Evolutionary conservation across 2,329 filamentous ascomycete species (phyloP), one percentile per base, ranked within the genome.

Genomic region (Aureobasidium sp.): DNA sequence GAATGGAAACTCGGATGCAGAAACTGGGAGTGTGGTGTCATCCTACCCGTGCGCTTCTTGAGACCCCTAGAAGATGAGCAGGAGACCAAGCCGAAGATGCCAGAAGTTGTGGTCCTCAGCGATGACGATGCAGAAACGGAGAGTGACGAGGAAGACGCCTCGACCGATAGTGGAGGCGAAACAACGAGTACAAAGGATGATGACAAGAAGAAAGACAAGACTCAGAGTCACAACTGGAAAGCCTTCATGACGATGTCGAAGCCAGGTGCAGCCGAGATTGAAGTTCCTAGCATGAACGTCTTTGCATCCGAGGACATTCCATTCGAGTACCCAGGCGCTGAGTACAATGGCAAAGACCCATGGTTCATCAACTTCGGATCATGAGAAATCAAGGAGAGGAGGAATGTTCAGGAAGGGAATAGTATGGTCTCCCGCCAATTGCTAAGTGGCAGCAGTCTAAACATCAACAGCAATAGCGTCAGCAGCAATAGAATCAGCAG

Each of bases 1-100:
- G 75, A 83, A 64, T 83, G 85, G 14, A 96, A 91, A 73, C 80
- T 97, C 65, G 91, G 83, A 65, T 91, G 89, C 73, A 86, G 89
- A 61, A 99, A 97, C 73, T 97, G 93, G 92, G 94, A 97, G 76
- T 96, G 91, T 70, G 94, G 94, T 39, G 89, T 99, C 1, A 68
- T 97, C 27, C 72, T 97, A 44, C 85, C 87, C 11, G 78, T 89
- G 17, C 44, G 31, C 9, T 34, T 34, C 31, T 34, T 12, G 31
- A 12, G 31, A 7, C 34, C 25, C 6, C 31, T 25, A 17, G 15
- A 42, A 22, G 29, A 36, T 8, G 27, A 44, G 5, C 22, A 44
- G 27, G n/a, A 20, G 37, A 22, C 22, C 2, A 25, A 29, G 1
- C 9, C 25, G 12, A 22, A 45, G 22, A 20, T 20, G 31, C 20